A percentile compares a stretch with the other conserved stretches of the same genome.
Evolutionary conservation across 805 yeast species (phyloP).

Genomic region (Saturnispora hagleri): DNA sequence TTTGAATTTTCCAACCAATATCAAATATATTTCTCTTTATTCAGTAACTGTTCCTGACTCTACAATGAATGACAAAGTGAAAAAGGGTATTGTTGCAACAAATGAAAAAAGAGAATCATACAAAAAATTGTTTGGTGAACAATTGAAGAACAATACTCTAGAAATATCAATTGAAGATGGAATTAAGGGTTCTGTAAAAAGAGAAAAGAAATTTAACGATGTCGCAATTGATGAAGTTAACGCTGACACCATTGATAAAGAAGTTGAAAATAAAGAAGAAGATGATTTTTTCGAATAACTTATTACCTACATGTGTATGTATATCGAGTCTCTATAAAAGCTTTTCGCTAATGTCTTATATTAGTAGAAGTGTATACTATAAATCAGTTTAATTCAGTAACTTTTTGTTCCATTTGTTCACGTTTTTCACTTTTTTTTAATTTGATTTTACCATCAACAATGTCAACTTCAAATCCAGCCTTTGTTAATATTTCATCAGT

Average conservation of each 20-base stretch:
- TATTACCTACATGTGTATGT: not conserved
- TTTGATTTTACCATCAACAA: slow-evolving; percentile 61
- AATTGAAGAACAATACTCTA: slow-evolving; percentile 44
- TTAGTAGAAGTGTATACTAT: not conserved
- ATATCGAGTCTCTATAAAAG: not conserved
- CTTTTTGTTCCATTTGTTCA: slow-evolving; percentile 7
- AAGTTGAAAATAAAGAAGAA: slow-evolving; percentile 17
- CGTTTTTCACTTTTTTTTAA: slow-evolving; percentile 29
- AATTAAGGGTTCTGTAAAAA: slow-evolving; percentile 25
- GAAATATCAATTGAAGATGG: slow-evolving; percentile 44
- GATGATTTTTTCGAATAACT: slow-evolving; percentile 29
- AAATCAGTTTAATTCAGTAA: slow-evolving; percentile 12
- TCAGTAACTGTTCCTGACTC: slow-evolving; percentile 36
- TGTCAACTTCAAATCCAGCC: slow-evolving; percentile 70
- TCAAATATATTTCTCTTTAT: slow-evolving; percentile 72
- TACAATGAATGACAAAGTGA: slow-evolving; percentile 27
- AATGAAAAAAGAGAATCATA: slow-evolving; percentile 36
- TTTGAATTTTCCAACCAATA: slow-evolving; percentile 65
- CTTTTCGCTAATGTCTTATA: not conserved
- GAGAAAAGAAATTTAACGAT: slow-evolving; percentile 8
- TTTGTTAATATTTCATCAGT: slow-evolving; percentile 38
- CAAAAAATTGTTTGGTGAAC: slow-evolving; percentile 43
- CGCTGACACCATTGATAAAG: slow-evolving; percentile 10
- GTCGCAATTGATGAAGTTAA: slow-evolving; percentile 16
- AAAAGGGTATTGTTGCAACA: slow-evolving; percentile 35